Evolutionary conservation across 371 early-diverging fungal genomes (phyloP).

Genomic region (Mucor saturninus): DNA sequence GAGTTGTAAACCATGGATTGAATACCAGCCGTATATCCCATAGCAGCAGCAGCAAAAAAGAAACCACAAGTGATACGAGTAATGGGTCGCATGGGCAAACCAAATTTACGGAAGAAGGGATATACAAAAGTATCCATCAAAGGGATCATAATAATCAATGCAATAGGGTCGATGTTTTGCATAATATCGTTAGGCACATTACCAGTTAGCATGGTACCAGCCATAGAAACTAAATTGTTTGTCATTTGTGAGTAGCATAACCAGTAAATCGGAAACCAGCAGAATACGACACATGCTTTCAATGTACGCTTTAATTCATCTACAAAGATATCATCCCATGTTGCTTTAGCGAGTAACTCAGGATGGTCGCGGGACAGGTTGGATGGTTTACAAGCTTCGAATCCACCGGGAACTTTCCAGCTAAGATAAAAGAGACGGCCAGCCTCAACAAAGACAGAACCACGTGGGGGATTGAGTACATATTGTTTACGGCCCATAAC

Average conservation of each 20-base stretch:
- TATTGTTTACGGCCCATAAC: conserved; percentile 63
- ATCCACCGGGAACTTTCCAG: conserved; percentile 35
- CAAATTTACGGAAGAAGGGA: conserved; percentile 67
- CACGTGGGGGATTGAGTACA: conserved; percentile 65
- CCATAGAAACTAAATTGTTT: conserved; percentile 77
- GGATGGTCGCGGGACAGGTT: conserved; percentile 37
- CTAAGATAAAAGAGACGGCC: conserved; percentile 28
- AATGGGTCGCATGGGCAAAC: conserved; percentile 71
- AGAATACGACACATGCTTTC: conserved; percentile 73
- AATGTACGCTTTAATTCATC: conserved; percentile 69
- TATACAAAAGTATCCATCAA: conserved; percentile 72
- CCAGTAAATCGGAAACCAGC: conserved; percentile 82
- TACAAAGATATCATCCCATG: conserved; percentile 78
- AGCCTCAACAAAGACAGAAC: conserved; percentile 57
- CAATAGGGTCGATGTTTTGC: conserved; percentile 68
- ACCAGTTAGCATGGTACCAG: conserved; percentile 72
- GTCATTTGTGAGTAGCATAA: conserved; percentile 76
- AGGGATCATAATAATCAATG: conserved; percentile 73
- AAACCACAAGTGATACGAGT: conserved; percentile 78
- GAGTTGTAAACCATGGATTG: conserved; percentile 70
- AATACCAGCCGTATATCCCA: conserved; percentile 75
- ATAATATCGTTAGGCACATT: conserved; percentile 69
- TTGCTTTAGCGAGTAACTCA: conserved; percentile 35
- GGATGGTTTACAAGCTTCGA: conserved; percentile 50
- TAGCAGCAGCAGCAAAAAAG: conserved; percentile 65